These are phyloP conservation scores for Aethionema arabicum DNA, from an alignment of 345 rosid genomes.

Conservation along the genomic window DNA sequence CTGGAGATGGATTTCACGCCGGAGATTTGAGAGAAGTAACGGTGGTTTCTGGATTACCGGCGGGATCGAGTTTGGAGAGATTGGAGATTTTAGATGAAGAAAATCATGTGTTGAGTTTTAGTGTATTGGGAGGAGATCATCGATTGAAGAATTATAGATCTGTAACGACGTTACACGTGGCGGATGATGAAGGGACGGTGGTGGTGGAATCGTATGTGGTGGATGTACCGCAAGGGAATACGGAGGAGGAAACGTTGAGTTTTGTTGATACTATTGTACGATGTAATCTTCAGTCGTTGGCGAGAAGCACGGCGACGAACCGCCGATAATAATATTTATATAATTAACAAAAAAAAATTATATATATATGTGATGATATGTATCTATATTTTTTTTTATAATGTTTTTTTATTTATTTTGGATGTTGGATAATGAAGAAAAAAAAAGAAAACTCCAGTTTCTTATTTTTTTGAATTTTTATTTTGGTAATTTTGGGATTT, in stretches of 20 bases:
- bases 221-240: conserved; percentile 77
- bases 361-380: conserved; percentile 10
- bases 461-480: background rate
- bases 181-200: conserved; percentile 48
- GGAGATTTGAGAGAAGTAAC: conserved; percentile 74
- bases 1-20: conserved; percentile 62
- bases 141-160: conserved; percentile 71
- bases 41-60: conserved; percentile 86
- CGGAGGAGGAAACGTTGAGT: conserved; percentile 68
- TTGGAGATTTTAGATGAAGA: conserved; percentile 88
- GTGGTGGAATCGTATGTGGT: conserved; percentile 84
- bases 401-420: background rate
- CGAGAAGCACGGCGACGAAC: conserved; percentile 35
- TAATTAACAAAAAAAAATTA: background rate
- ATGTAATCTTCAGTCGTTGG: conserved; percentile 80
- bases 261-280: conserved; percentile 81
- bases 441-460: conserved; percentile 20
- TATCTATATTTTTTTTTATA: conserved; percentile 16
- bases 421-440: conserved; percentile 19
- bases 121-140: conserved; percentile 88
- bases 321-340: conserved; percentile 16
- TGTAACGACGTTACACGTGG: conserved; percentile 66
- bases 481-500: background rate
- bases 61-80: conserved; percentile 69
- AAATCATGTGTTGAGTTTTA: conserved; percentile 69